Evolutionary conservation across 345 rosid species (phyloP), one percentile per base, ranked within the genome.

Genomic region (Gossypium longicalyx): DNA sequence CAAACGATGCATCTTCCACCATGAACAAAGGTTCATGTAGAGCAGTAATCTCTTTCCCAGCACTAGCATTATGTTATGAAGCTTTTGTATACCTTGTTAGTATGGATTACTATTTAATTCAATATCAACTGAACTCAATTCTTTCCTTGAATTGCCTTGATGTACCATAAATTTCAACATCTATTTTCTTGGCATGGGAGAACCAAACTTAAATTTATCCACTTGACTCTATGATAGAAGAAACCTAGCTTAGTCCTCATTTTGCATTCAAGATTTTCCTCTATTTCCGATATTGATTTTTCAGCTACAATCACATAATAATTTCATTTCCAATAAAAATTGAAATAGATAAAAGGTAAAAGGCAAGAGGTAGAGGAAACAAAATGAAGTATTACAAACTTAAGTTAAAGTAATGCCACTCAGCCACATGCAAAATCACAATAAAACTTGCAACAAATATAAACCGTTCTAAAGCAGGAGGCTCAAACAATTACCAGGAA

Each of bases 401-500:
- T 34, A 34, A 34, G 15, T 51, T 15, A 15, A 20, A 5, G 8
- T 47, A 44, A 57, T 16, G 29, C 19, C 12, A 15, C 17, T 12
- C 52, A 41, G 41, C 64, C 58, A 9, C 41, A 66, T 8, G 47
- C 41, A 54, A 57, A 56, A 71, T 45, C 23, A 19, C 16, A 64
- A 49, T 1, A 49, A n/a, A 63, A 74, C 59, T n/a, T 6, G 17
- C 43, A 3, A 69, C 69, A 45, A 59, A 63, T 51, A 2, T 19
- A 60, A 54, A 16, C 1, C 23, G 22, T 23, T 9, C 29, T 51
- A 58, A 76, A 78, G n/a, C 12, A 44, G 65, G 72, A 44, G 62
- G 48, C 16, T 22, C n/a, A 57, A 68, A 47, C 15, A 54, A 38
- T 83, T 82, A 95, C 99, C 94, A 82, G 89, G 83, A 70, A 90